Conservation (phyloP, 306 rosid genomes). For the Morella rubra region DNA sequence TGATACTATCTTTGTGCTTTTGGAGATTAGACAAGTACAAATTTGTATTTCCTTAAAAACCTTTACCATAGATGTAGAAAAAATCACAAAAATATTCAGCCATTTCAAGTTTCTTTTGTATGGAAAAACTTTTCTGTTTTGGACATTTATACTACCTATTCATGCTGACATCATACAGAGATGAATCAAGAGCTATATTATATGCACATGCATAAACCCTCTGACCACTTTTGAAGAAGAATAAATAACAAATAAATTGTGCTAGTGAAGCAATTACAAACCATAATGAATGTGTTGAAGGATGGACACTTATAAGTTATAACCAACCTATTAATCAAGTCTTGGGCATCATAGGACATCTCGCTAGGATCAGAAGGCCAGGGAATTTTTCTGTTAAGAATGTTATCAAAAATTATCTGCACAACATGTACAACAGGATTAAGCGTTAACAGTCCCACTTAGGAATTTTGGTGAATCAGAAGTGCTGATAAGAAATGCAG, state of each 20-base stretch:
- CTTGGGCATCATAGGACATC: constrained; percentile 17
- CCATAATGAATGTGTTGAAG: neutral
- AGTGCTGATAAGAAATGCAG: neutral
- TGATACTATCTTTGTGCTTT: neutral
- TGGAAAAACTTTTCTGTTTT: neutral
- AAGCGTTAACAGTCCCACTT: neutral
- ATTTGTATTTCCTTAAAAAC: neutral
- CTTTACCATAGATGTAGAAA: neutral
- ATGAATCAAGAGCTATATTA: neutral
- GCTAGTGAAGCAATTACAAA: neutral
- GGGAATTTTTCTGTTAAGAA: constrained; percentile 14
- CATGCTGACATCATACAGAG: neutral
- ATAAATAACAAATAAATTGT: neutral
- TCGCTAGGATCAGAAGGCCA: constrained; percentile 4
- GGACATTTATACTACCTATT: neutral
- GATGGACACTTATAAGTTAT: neutral
- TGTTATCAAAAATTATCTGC: constrained; percentile 14
- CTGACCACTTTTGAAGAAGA: neutral
- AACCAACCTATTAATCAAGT: constrained; percentile 13
- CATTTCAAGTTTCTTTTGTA: neutral
- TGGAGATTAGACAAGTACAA: constrained; percentile 1
- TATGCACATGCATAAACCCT: neutral
- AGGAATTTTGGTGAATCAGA: neutral
- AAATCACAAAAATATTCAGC: neutral
- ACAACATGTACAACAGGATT: neutral